Percentiles rank a stretch among this genome's conserved stretches.
These are phyloP conservation scores for Penicillium sp. DNA, from an alignment of 2,329 filamentous ascomycete species.

Conservation along the genomic window DNA sequence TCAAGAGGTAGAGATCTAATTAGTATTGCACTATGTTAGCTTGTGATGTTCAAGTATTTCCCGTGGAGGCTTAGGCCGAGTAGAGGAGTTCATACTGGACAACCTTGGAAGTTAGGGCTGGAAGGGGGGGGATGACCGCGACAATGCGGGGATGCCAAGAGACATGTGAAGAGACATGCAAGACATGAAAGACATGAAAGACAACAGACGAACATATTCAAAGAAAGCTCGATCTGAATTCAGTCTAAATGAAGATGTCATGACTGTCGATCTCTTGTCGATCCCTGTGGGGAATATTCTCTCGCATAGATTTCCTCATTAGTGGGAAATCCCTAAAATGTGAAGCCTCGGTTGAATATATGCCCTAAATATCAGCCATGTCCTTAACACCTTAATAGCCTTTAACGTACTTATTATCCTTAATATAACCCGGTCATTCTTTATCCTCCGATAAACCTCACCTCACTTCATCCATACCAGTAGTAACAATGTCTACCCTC, in stretches of 20 bases:
- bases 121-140: background rate
- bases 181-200: no score
- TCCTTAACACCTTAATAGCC: background rate
- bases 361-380: background rate
- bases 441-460: background rate
- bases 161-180: constrained; percentile 3
- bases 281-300: background rate
- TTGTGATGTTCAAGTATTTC: background rate
- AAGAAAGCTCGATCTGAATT: no score
- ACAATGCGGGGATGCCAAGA: background rate
- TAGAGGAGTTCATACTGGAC: background rate
- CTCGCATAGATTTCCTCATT: constrained; percentile 10
- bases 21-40: background rate
- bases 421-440: background rate
- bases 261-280: background rate
- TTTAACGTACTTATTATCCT: background rate
- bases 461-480: constrained; percentile 13
- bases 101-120: background rate
- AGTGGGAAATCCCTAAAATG: background rate
- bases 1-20: background rate
- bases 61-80: background rate
- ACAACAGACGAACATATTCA: background rate
- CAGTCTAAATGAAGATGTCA: background rate
- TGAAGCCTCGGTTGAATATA: background rate
- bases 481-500: constrained; percentile 9